Base-by-base conservation (phyloP, 129 eudicot species). In the Artemisia argyi region DNA sequence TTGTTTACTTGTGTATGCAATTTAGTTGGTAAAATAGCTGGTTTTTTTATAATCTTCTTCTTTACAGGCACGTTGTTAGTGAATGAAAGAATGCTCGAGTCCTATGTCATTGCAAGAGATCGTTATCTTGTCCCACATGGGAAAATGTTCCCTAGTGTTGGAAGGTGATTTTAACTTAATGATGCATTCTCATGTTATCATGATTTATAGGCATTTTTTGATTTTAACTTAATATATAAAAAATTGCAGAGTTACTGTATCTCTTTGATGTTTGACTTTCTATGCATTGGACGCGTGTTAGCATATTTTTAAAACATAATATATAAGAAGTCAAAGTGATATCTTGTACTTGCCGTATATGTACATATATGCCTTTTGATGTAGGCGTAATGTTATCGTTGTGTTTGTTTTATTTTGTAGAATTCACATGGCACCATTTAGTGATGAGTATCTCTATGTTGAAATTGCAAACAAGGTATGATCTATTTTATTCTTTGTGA, bases 361-460 rank as follows among this genome's bases (percentile, higher is more conserved):
- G n/a, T n/a, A n/a, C n/a, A n/a, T n/a, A n/a, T n/a, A n/a, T n/a
- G n/a, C n/a, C n/a, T n/a, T n/a, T n/a, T n/a, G n/a, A n/a, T n/a
- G n/a, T n/a, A n/a, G n/a, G n/a, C n/a, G n/a, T n/a, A n/a, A n/a
- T n/a, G n/a, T n/a, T n/a, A n/a, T n/a, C n/a, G n/a, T n/a, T n/a
- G 7, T 26, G 15, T 39, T 60, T 16, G 30, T 78, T 76, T 55
- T 49, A 67, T 71, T 32, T 68, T 82, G 77, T 65, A 93, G 98
- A 81, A 93, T 92, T 79, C 98, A 92, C 68, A 87, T 93, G 98
- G 98, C 98, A 18, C 98, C 98, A 72, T 93, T 93, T 73, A 81
- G 95, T 50, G 98, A 89, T 73, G 96, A 93, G 67, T 85, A 83
- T 82, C 77, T 93, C 14, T 93, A 65, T 70, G 77, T 80, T 35